These are phyloP conservation scores for Nitzschia palea DNA, from an alignment of 108 stramenopile species.

Conservation along the genomic window DNA sequence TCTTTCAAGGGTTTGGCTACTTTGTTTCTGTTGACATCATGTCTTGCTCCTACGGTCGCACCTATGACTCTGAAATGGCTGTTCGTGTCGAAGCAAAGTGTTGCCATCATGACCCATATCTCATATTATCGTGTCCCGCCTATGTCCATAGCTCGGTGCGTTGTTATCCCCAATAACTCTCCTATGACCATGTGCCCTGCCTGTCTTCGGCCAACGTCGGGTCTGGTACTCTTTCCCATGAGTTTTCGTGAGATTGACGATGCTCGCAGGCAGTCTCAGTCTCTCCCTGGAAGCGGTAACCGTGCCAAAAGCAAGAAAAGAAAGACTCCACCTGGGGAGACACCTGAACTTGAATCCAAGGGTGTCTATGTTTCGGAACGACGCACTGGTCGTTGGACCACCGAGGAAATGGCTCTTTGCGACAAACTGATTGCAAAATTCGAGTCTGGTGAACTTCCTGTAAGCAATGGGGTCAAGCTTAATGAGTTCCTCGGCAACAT, in stretches of 20 bases:
- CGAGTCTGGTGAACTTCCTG: constrained; percentile 67
- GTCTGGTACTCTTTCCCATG: constrained; percentile 78
- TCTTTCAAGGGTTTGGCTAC: no score
- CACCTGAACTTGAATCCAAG: constrained; percentile 18
- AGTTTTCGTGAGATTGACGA: constrained; percentile 83
- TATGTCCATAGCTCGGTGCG: no score
- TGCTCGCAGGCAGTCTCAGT: constrained; percentile 39
- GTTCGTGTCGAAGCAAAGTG: no score
- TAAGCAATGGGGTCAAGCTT: constrained; percentile 72
- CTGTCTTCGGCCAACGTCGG: constrained; percentile 33
- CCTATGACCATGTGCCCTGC: constrained; percentile 30
- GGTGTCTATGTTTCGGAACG: constrained; percentile 41
- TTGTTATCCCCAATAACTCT: constrained; percentile 21
- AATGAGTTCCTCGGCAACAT: constrained; percentile 81
- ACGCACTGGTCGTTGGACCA: constrained; percentile 82
- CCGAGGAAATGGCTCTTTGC: constrained; percentile 76
- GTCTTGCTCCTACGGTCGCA: no score
- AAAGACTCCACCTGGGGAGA: constrained; percentile 40
- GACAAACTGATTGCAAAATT: constrained; percentile 81
- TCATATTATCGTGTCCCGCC: no score
- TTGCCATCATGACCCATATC: no score
- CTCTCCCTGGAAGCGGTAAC: constrained; percentile 26
- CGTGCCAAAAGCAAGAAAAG: constrained; percentile 45
- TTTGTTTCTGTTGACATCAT: no score
- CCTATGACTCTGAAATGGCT: no score